These are phyloP conservation scores for Penstemon barbatus DNA, from an alignment of 257 asterid genomes.

Conservation along the genomic window DNA sequence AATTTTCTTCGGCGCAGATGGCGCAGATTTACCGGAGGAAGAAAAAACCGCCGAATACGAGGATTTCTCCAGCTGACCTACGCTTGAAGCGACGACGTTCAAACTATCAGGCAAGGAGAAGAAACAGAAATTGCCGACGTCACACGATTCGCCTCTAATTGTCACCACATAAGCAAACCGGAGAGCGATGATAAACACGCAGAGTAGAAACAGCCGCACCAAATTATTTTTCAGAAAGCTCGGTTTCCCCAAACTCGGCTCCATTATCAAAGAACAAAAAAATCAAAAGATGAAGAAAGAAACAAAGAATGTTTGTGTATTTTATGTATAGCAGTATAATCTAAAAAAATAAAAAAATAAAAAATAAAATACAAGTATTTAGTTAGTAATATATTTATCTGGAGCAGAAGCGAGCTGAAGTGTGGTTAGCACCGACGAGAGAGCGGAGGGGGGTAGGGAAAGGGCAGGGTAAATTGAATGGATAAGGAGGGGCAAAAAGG, in stretches of 20 bases:
- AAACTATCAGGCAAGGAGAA: conserved; percentile 71
- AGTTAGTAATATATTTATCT: conserved; percentile 35
- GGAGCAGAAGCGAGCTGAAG: conserved; percentile 91
- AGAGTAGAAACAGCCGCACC: conserved; percentile 68
- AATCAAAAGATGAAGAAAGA: not conserved
- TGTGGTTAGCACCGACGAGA: conserved; percentile 92
- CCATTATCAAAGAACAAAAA: conserved; percentile 38
- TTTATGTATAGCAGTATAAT: conserved; percentile 23
- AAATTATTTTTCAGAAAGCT: conserved; percentile 62
- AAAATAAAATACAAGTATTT: not conserved
- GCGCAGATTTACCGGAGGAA: conserved; percentile 41
- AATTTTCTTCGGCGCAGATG: conserved; percentile 51
- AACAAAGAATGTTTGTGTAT: conserved; percentile 18
- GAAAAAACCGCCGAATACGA: conserved; percentile 49
- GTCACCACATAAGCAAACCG: conserved; percentile 84
- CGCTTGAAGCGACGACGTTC: conserved; percentile 44
- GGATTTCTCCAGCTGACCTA: conserved; percentile 42
- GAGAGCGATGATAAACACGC: conserved; percentile 58
- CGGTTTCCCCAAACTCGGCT: conserved; percentile 52
- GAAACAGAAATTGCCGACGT: conserved; percentile 87
- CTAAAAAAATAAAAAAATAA: not conserved
- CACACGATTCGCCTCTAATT: conserved; percentile 93
- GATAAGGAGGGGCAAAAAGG: conserved; percentile 37
- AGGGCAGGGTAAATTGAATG: conserved; percentile 37
- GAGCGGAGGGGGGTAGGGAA: conserved; percentile 32